phyloP scores from a whole-genome alignment of 306 rosid genomes.

The Castanospermum australe region DNA sequence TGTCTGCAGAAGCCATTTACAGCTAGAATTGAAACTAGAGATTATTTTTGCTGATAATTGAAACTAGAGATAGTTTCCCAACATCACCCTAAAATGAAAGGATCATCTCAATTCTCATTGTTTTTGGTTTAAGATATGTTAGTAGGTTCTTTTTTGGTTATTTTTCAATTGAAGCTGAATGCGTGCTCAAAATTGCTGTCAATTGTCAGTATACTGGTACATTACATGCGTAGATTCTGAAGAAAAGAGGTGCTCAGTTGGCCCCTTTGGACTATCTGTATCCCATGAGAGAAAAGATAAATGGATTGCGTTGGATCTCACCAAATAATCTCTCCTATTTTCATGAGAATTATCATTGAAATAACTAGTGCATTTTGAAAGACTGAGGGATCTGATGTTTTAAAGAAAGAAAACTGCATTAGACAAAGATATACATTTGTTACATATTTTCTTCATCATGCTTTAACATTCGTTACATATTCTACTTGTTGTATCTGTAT shows the following conservation, averaged over 20 bases:
- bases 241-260: background rate
- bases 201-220: background rate
- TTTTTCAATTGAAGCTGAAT: background rate
- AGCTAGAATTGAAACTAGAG: background rate
- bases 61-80: background rate
- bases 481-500: slow-evolving; percentile 1
- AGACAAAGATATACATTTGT: too few relatives aligned
- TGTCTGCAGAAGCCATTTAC: background rate
- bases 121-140: too few relatives aligned
- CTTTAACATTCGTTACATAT: background rate
- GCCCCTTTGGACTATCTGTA: slow-evolving; percentile 11
- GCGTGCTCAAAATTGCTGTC: background rate
- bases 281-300: background rate
- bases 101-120: background rate
- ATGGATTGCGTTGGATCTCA: background rate
- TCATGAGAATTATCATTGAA: background rate
- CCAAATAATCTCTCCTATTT: background rate
- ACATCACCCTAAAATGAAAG: slow-evolving; percentile 3
- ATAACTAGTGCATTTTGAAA: background rate
- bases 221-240: background rate
- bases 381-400: background rate
- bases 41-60: too few relatives aligned
- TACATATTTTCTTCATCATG: too few relatives aligned
- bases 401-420: background rate
- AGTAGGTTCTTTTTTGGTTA: background rate